Evolutionary conservation across 2,329 filamentous ascomycete genomes (phyloP), one percentile per base, ranked within the genome.

Genomic region (Monilinia laxa): DNA sequence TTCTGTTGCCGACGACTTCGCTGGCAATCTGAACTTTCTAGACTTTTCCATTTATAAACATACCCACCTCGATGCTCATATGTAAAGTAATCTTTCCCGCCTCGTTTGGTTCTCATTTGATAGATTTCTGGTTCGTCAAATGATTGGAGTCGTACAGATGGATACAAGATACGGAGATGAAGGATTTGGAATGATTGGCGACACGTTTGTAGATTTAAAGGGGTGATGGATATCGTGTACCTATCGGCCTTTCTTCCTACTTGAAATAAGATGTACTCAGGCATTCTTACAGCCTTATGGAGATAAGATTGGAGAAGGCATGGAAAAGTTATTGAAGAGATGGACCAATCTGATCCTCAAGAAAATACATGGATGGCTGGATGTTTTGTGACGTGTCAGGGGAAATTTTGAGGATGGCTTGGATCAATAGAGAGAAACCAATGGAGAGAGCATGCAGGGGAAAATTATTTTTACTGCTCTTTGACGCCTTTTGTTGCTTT

Each of bases 1-100:
- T 49, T 59, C 28, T 35, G 9, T 60, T 25, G 51, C 58, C 31
- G 58, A 31, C 45, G 63, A 65, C 54, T 65, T 57, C 63, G 63
- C 63, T 65, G 63, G 63, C 63, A 65, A 60, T 35, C 45, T 58
- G 28, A 51, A 14, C 28, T 35, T 35, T 51, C 25, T 60, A 52
- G 56, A 42, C 60, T 25, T 71, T 77, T 62, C 53, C 66, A 68
- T 63, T 55, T 59, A 49, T 49, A 23, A 38, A 64, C 40, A 49
- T 38, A 52, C 51, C 16, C 52, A 60, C 57, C 28, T 38, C 18
- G 57, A 20, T 38, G n/a, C 42, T 20, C 10, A 7, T 16, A 35
- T 23, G 42, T 28, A 5, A 11, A 35, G 25, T 49, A 49, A 59
- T 31, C 4, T 23, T 47, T 49, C 20, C 23, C 57, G 28, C 20